Conservation (phyloP, 2,329 filamentous ascomycete species). For the Coniosporium tulheliwenetii region DNA sequence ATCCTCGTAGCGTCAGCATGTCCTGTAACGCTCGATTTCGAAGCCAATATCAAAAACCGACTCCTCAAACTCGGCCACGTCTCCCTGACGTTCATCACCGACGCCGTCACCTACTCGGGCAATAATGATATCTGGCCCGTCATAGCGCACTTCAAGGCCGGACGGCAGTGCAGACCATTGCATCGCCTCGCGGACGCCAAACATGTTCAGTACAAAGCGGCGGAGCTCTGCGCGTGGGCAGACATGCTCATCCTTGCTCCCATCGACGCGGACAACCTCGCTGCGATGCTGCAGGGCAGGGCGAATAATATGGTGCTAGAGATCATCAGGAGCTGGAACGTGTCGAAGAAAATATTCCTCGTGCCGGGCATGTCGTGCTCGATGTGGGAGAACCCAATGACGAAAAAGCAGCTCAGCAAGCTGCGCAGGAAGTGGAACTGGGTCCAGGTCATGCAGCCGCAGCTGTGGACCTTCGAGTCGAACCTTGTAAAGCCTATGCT, state of each 20-base stretch:
- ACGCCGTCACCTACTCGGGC: too few relatives aligned
- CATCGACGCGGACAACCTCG: constrained; percentile 69
- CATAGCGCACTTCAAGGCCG: too few relatives aligned
- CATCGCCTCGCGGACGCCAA: constrained; percentile 1
- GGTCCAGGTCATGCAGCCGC: constrained; percentile 66
- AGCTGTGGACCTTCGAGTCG: constrained; percentile 65
- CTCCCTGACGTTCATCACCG: too few relatives aligned
- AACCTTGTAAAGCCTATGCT: constrained; percentile 25
- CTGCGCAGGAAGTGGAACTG: constrained; percentile 74
- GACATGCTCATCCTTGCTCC: constrained; percentile 74
- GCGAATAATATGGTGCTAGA: constrained; percentile 69
- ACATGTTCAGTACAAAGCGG: constrained; percentile 20
- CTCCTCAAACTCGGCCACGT: too few relatives aligned
- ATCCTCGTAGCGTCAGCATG: too few relatives aligned
- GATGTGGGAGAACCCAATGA: constrained; percentile 85
- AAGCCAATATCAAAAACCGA: too few relatives aligned
- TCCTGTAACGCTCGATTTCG: too few relatives aligned
- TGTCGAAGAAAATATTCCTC: constrained; percentile 68
- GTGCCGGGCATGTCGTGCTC: constrained; percentile 78
- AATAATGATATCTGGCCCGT: too few relatives aligned
- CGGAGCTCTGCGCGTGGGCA: constrained; percentile 73
- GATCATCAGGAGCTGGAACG: constrained; percentile 72
- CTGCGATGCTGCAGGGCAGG: constrained; percentile 75
- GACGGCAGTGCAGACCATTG: neutral
- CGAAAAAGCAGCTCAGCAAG: constrained; percentile 73